Base-by-base conservation (phyloP, 345 rosid genomes). In the sweet orange (Citrus sinensis) region DNA sequence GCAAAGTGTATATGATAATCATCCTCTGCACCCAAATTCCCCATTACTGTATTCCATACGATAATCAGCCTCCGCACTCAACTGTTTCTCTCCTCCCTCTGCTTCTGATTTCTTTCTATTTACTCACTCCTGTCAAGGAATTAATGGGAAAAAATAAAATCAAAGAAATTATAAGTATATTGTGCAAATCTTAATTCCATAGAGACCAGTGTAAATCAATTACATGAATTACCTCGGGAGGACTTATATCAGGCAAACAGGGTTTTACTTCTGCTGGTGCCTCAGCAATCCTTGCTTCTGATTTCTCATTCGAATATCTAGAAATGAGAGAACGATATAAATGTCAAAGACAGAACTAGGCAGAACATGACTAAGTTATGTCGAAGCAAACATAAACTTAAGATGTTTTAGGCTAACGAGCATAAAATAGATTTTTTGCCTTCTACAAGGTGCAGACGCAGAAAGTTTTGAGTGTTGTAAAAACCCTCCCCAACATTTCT, bases 221-320 rank as follows among this genome's bases (percentile, higher is more conserved):
- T 56, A 70, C 56, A 25, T 67, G 34, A 55, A 37, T 24, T 91
- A 95, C 98, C 94, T 91, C 77, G 1, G 84, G 78, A 77, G 86
- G 83, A 67, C 79, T 81, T 59, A 49, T 29, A 25, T 82, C 77
- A 63, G 79, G 64, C 63, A 89, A 72, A 81, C 68, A 75, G 34
- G 86, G 76, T 73, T 76, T 35, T 24, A 78, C 87, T 73, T 92
- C 94, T 27, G 78, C 82, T 70, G 89, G 86, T 17, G 86, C 80
- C 55, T 91, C 93, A 0, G 88, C 73, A 55, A 84, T 87, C 78
- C 97, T 88, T 58, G 95, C 91, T 90, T 95, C 98, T 55, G 97
- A 92, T 81, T 93, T 92, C 84, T 95, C 98, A n/a, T 95, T 95
- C 19, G 99, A 93, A 81, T 89, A 90, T 49, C 98, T 93, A 66